A percentile compares a stretch with the other conserved stretches of the same genome.
These are phyloP conservation scores for Boletus calvinii DNA, from an alignment of 1,284 basidiomycete species.

Conservation along the genomic window DNA sequence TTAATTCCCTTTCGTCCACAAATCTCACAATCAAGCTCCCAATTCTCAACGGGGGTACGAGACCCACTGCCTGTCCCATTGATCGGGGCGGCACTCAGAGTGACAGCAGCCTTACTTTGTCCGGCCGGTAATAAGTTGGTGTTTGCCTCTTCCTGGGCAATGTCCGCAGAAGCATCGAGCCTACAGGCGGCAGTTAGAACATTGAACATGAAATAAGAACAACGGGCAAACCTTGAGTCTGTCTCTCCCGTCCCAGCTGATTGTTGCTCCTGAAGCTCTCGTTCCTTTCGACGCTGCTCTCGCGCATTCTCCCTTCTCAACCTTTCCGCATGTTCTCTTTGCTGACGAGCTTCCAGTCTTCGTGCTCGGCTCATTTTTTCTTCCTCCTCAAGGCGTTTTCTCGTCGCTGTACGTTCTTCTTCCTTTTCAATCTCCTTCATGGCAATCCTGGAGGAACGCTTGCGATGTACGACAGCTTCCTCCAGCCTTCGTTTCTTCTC, in stretches of 20 bases:
- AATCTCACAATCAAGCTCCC: slow-evolving; percentile 85
- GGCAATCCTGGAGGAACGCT: slow-evolving; percentile 83
- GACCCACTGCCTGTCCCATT: slow-evolving; percentile 42
- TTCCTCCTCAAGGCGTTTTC: slow-evolving; percentile 58
- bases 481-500: slow-evolving; percentile 62
- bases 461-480: slow-evolving; percentile 72
- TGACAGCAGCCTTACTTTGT: slow-evolving; percentile 4
- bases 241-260: slow-evolving; percentile 7
- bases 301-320: slow-evolving; percentile 55
- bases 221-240: slow-evolving; percentile 15
- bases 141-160: slow-evolving; percentile 1
- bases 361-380: slow-evolving; percentile 64
- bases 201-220: slow-evolving; percentile 1
- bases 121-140: neutral
- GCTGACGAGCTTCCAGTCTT: slow-evolving; percentile 60
- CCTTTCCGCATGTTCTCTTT: slow-evolving; percentile 64
- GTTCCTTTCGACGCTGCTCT: slow-evolving; percentile 51
- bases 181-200: slow-evolving; percentile 23
- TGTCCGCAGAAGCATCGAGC: slow-evolving; percentile 2
- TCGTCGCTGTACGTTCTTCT: slow-evolving; percentile 55
- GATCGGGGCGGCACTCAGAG: slow-evolving; percentile 6
- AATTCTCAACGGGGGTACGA: slow-evolving; percentile 58
- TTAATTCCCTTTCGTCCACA: slow-evolving; percentile 71
- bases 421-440: slow-evolving; percentile 70
- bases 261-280: slow-evolving; percentile 40